Base-by-base conservation (phyloP, 208 protist species). In the Leishmania tarentolae region DNA sequence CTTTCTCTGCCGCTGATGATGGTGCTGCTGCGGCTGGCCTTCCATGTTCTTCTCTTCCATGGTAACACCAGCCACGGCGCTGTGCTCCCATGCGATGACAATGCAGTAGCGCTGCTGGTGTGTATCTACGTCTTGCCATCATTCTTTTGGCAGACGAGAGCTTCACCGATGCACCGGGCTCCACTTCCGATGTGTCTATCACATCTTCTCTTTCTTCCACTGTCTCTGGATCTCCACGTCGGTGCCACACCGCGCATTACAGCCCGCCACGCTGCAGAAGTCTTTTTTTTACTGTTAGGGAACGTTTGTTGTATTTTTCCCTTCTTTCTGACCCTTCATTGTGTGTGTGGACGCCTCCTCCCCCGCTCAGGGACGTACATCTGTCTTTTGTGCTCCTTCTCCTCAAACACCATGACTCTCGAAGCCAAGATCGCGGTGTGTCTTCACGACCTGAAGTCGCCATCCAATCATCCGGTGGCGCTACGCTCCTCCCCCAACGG, bases 391-490 rank as follows among this genome's bases (percentile, higher is more conserved):
- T n/a, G 42, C 4, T 50, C 24, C 7, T 65, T 66, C 56, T 59
- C 28, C 17, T 61, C 46, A 7, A 40, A 15, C 79, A 24, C 31
- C 44, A 75, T 83, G 56, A 86, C 40, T 73, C 94, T 96, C 87
- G 93, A 96, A 61, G 94, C 90, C 37, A 90, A 88, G 65, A 86
- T 96, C 65, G 79, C 83, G 66, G 91, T 96, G 61, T 95, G 87
- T 82, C 80, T 91, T 6, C 93, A 97, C 79, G 85, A 92, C 68
- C 70, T 90, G 76, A 81, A 86, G 85, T 71, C 81, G 15, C 66
- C 81, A 3, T 87, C 89, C 9, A 82, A 80, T 75, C 69, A 92
- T 47, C 88, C 90, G 42, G 53, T 24, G 61, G 83, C 89, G 37
- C 74, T 95, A 35, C 83, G 74, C 9, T 82, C 86, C 13, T 87